Base-by-base conservation (phyloP, 768 basidiomycete genomes). In the Auricularia cornea region DNA sequence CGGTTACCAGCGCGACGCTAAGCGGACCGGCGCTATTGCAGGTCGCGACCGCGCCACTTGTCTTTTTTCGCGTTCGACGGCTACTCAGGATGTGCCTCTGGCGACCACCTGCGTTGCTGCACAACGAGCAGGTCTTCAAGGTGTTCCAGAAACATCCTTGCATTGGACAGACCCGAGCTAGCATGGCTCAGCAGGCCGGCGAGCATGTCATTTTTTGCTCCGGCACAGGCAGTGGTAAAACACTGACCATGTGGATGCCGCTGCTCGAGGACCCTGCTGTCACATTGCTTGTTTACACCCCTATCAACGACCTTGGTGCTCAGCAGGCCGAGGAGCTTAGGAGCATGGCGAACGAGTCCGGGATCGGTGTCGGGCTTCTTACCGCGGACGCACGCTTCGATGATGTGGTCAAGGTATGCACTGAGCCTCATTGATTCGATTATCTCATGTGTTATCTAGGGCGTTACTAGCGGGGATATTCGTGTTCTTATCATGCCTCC, bases 221-320 rank as follows among this genome's bases (percentile, higher is more conserved):
- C 8, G 38, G 32, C 14, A 60, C 60, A 12, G 60, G 60, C 60
- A 32, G 16, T 23, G 60, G 60, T 5, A 60, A 60, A 31, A 35
- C 60, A 1, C 38, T 35, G 2, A 60, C 60, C 12, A 28, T 60
- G 1, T 60, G 26, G 26, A 6, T 60, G 20, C 60, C 60, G 5
- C 31, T 60, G 1, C 8, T 60, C 1, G 20, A 32, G 8, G 3
- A 60, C 2, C 5, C 10, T 5, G 18, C 10, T 14, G 38, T 68
- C 57, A 71, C 72, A 23, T 38, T 69, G 4, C 64, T 74, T n/a
- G 64, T 75, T 31, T 68, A 74, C 3, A 72, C 72, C 3, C 70
- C 73, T 3, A 64, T 75, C 2, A 76, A 74, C 59, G 62, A 76
- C 2, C 70, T 77, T 1, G 74, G 73, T 12, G 63, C 66, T 14